phyloP scores from a whole-genome alignment of 1,139 yeast genomes.

The Lipomyces yarrowii region DNA sequence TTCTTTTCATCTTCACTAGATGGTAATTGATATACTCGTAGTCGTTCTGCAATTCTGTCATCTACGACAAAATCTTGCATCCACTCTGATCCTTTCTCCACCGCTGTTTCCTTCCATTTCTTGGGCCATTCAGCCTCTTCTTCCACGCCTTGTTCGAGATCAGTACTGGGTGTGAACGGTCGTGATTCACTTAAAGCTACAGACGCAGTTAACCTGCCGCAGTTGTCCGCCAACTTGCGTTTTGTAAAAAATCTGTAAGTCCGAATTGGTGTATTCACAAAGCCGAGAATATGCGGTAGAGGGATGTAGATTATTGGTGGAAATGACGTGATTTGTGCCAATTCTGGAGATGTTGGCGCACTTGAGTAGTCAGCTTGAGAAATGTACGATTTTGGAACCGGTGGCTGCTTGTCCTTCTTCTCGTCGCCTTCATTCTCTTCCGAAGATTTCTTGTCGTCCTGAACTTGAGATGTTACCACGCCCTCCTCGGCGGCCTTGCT shows the following conservation, averaged over 20 bases:
- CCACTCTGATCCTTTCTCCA: slow-evolving; percentile 71
- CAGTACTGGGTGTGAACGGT: slow-evolving; percentile 56
- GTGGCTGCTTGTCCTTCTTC: slow-evolving; percentile 46
- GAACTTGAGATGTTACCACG: slow-evolving; percentile 14
- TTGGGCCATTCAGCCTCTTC: slow-evolving; percentile 94
- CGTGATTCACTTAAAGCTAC: slow-evolving; percentile 61
- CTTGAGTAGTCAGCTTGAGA: slow-evolving; percentile 56
- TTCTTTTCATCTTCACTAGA: slow-evolving; percentile 8
- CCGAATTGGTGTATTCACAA: slow-evolving; percentile 72
- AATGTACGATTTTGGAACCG: slow-evolving; percentile 68
- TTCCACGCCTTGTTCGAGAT: slow-evolving; percentile 56
- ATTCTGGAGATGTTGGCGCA: slow-evolving; percentile 64
- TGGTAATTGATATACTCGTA: slow-evolving; percentile 55
- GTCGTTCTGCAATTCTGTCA: slow-evolving; percentile 58
- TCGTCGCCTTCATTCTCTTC: slow-evolving; percentile 45
- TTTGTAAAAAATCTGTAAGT: slow-evolving; percentile 77
- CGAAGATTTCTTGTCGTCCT: slow-evolving; percentile 31
- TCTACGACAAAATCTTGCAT: slow-evolving; percentile 73
- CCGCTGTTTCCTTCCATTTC: slow-evolving; percentile 56
- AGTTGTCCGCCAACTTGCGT: slow-evolving; percentile 70
- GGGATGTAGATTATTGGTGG: slow-evolving; percentile 73
- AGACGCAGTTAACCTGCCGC: slow-evolving; percentile 62
- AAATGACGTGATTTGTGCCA: slow-evolving; percentile 43
- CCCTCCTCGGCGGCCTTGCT: slow-evolving; percentile 25
- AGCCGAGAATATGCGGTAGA: slow-evolving; percentile 76